Conservation (phyloP, 108 stramenopile genomes). For the Cyclotella choctawhatcheeana region DNA sequence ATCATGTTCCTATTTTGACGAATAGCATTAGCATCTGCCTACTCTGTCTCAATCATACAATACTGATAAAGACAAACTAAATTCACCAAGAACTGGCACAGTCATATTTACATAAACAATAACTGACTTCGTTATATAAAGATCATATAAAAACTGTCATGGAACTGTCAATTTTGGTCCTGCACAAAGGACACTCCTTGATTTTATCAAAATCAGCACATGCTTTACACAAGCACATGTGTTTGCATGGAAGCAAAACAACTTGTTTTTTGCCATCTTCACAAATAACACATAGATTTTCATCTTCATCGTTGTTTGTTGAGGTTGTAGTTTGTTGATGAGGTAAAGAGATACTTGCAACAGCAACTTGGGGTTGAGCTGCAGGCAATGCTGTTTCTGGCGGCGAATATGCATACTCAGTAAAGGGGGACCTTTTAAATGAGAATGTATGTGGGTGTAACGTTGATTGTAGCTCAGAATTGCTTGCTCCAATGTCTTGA, state of each 20-base stretch:
- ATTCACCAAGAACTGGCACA: too few relatives aligned
- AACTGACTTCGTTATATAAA: too few relatives aligned
- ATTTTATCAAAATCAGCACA: constrained; percentile 34
- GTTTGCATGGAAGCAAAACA: constrained; percentile 41
- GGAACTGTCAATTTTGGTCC: constrained; percentile 34
- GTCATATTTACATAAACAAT: too few relatives aligned
- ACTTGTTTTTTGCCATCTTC: constrained; percentile 47
- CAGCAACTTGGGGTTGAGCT: neutral
- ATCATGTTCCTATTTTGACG: too few relatives aligned
- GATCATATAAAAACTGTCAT: constrained; percentile 47
- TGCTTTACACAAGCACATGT: constrained; percentile 42
- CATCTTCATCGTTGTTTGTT: constrained; percentile 14
- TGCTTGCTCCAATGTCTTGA: neutral
- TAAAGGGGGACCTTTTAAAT: constrained; percentile 31
- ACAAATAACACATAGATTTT: constrained; percentile 45
- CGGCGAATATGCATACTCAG: constrained; percentile 1
- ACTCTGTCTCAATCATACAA: too few relatives aligned
- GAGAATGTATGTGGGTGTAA: constrained; percentile 1
- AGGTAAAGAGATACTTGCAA: neutral
- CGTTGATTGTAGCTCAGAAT: neutral
- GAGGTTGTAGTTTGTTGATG: neutral
- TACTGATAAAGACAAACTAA: too few relatives aligned
- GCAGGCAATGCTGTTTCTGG: neutral
- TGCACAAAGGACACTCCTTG: constrained; percentile 51
- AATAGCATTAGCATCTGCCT: too few relatives aligned